Evolutionary conservation across 345 rosid genomes (phyloP).

Genomic region (Lumnitzera littorea): DNA sequence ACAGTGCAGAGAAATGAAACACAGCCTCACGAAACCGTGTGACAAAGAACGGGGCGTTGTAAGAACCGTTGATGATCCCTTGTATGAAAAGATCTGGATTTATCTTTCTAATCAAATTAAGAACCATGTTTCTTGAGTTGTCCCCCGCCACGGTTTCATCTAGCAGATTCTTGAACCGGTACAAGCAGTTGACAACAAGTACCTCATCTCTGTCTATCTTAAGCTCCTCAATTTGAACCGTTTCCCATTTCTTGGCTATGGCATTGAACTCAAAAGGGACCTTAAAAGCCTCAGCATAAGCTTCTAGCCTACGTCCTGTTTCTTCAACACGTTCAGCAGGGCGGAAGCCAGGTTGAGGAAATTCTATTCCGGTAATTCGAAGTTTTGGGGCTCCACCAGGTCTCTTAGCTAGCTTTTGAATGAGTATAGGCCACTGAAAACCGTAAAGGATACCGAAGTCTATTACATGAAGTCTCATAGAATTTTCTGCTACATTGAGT

Average conservation of each 20-base stretch:
- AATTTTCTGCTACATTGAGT: slow-evolving; percentile 29
- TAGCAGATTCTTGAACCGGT: slow-evolving; percentile 61
- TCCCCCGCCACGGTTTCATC: slow-evolving; percentile 68
- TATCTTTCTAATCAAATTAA: slow-evolving; percentile 54
- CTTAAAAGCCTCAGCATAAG: slow-evolving; percentile 66
- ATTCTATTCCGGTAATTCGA: slow-evolving; percentile 86
- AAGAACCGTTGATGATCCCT: slow-evolving; percentile 57
- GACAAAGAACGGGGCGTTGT: slow-evolving; percentile 78
- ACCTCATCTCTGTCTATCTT: slow-evolving; percentile 62
- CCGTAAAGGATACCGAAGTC: slow-evolving; percentile 94
- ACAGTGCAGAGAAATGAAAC: slow-evolving; percentile 84
- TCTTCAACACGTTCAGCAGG: slow-evolving; percentile 85
- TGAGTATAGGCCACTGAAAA: slow-evolving; percentile 89
- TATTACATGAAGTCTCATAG: slow-evolving; percentile 61
- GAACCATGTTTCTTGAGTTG: slow-evolving; percentile 54
- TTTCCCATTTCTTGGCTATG: slow-evolving; percentile 86
- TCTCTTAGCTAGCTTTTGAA: slow-evolving; percentile 50
- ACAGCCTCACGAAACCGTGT: slow-evolving; percentile 89
- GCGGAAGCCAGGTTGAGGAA: slow-evolving; percentile 90
- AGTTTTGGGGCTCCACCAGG: slow-evolving; percentile 63
- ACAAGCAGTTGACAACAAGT: slow-evolving; percentile 58
- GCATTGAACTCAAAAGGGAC: slow-evolving; percentile 85
- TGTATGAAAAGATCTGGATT: slow-evolving; percentile 65
- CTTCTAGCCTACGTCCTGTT: slow-evolving; percentile 76
- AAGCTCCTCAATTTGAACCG: slow-evolving; percentile 58